Evolutionary conservation across 257 asterid species (phyloP), one percentile per base, ranked within the genome.

Genomic region (Solanum ossicruentum): DNA sequence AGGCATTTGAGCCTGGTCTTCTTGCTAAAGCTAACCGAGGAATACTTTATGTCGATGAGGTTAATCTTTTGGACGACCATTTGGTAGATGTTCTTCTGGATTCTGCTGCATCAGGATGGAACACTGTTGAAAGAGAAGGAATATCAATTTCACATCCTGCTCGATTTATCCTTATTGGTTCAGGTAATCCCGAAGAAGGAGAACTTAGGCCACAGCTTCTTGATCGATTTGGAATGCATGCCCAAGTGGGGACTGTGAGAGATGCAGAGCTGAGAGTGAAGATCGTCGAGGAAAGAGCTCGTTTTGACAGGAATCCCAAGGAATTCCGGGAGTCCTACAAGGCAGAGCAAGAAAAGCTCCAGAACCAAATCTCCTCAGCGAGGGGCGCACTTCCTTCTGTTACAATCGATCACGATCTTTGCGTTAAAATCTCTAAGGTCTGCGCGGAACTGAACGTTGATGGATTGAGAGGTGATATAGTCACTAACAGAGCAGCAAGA

Each of bases 161-260:
- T 7, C 91, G 98, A 36, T 95, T 95, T 87, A 95, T 96, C 70
- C 97, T 96, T 7, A 94, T 96, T 12, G 99, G 98, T 36, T 96
- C 97, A 0, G 98, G 99, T 15, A 96, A 94, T 77, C 98, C 99
- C 0, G 98, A 96, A 86, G 99, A 94, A 90, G 99, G 99, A 26
- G 98, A 96, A 86, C 97, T 95, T 23, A 89, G 98, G 90, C 98
- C 98, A 3, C 99, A 96, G 55, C 99, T 96, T 84, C 99, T 96
- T 41, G 99, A 96, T 85, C 90, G 96, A 18, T 96, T 96, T 67
- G 99, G 99, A 56, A 96, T 96, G 99, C 99, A 96, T 32, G 98
- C 99, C 1, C 98, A 96, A 28, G 98, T 93, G 2, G 98, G 97
- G 43, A 96, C 99, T 0, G 97, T 94, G 13, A 90, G 88, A 57